phyloP scores from a whole-genome alignment of 2,329 filamentous ascomycete species.

The Zymoseptoria ardabiliae region DNA sequence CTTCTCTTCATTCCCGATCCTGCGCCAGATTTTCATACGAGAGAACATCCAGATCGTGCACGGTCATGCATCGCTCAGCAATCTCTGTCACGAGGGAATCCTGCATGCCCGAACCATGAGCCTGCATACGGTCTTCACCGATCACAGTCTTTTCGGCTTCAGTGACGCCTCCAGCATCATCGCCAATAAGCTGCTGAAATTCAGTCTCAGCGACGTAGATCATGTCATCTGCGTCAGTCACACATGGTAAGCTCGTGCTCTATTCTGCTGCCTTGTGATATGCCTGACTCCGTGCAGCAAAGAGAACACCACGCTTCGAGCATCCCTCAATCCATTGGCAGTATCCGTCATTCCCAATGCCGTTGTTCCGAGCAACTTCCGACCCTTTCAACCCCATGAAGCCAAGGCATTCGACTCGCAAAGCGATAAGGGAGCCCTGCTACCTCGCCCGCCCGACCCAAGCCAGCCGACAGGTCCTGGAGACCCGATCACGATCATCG shows the following conservation, averaged over 20 bases:
- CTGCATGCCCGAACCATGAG: slow-evolving; percentile 95
- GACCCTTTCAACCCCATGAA: slow-evolving; percentile 52
- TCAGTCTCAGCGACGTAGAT: slow-evolving; percentile 90
- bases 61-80: slow-evolving; percentile 91
- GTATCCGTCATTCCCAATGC: slow-evolving; percentile 98
- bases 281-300: no score
- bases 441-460: slow-evolving; percentile 44
- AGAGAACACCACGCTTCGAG: slow-evolving; percentile 92
- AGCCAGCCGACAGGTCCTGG: slow-evolving; percentile 67
- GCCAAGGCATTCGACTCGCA: slow-evolving; percentile 9
- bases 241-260: no score
- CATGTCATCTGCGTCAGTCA: slow-evolving; percentile 98
- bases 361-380: slow-evolving; percentile 92
- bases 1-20: slow-evolving; percentile 97
- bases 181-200: slow-evolving; percentile 95
- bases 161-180: slow-evolving; percentile 93
- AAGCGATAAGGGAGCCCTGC: slow-evolving; percentile 26
- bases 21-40: slow-evolving; percentile 89
- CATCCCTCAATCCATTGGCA: slow-evolving; percentile 90
- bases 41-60: slow-evolving; percentile 97
- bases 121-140: slow-evolving; percentile 88
- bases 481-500: slow-evolving; percentile 90
- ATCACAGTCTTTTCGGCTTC: slow-evolving; percentile 95
- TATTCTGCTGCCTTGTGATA: no score
- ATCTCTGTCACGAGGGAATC: slow-evolving; percentile 88